phyloP scores from a whole-genome alignment of 306 rosid genomes.

The Ormosia emarginata region DNA sequence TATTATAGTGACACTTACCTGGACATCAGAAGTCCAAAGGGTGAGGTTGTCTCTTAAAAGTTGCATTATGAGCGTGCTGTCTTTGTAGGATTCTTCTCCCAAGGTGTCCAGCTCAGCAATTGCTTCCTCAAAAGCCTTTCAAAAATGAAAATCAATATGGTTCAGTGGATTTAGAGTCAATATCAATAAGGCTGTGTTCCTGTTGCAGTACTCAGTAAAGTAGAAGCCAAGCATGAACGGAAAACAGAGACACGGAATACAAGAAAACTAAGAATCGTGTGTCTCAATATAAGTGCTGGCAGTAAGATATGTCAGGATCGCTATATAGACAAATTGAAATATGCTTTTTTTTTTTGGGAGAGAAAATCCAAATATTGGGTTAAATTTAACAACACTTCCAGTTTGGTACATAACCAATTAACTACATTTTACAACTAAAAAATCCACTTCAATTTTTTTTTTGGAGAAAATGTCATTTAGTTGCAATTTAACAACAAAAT shows the following conservation, averaged over 20 bases:
- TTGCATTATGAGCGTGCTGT: slow-evolving; percentile 91
- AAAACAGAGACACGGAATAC: neutral
- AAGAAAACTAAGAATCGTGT: neutral
- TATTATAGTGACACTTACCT: slow-evolving; percentile 40
- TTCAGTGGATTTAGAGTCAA: slow-evolving; percentile 14
- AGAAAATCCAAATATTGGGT: neutral
- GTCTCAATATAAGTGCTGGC: neutral
- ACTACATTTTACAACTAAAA: neutral
- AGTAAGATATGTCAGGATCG: neutral
- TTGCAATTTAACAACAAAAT: neutral
- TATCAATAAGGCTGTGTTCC: neutral
- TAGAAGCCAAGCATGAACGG: slow-evolving; percentile 11
- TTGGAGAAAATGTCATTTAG: neutral
- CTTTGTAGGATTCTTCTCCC: slow-evolving; percentile 88
- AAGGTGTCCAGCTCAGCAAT: slow-evolving; percentile 84
- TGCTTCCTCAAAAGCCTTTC: slow-evolving; percentile 79
- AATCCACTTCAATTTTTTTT: neutral
- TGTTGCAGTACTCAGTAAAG: neutral
- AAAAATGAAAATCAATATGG: neutral
- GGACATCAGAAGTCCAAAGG: slow-evolving; percentile 84
- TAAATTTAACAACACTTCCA: neutral
- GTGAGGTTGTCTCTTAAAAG: slow-evolving; percentile 82
- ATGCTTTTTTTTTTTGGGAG: neutral
- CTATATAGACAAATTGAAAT: neutral
- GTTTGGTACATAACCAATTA: neutral